Evolutionary conservation across 169 alveolate genomes (phyloP).

Genomic region (Plasmodium cynomolgi): DNA sequence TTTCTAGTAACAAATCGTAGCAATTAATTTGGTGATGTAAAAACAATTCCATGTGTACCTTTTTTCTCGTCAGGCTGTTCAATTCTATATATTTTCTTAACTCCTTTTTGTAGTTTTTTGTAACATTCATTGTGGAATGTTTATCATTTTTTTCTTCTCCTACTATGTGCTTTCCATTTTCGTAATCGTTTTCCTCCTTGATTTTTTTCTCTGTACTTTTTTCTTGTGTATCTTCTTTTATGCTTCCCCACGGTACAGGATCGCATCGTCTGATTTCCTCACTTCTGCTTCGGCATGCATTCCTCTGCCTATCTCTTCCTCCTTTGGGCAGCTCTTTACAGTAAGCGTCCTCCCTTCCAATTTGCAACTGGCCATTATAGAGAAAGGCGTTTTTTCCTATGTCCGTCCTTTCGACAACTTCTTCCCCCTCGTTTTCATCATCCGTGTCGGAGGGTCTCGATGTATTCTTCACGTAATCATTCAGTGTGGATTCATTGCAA

Average conservation of each 20-base stretch:
- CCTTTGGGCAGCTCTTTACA: background rate
- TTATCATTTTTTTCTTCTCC: background rate
- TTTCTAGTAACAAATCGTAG: slow-evolving; percentile 83
- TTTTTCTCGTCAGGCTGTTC: slow-evolving; percentile 22
- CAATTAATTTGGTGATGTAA: slow-evolving; percentile 78
- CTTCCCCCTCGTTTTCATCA: background rate
- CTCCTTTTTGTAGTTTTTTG: background rate
- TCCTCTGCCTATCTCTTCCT: background rate
- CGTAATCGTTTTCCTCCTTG: background rate
- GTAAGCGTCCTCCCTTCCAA: background rate
- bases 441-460: background rate
- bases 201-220: background rate
- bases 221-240: background rate
- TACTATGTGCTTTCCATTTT: background rate
- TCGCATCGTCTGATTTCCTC: background rate
- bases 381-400: background rate
- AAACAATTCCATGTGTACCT: slow-evolving; percentile 52
- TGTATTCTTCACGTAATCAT: background rate
- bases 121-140: background rate
- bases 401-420: background rate
- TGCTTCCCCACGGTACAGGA: background rate
- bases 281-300: background rate
- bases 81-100: slow-evolving; percentile 9
- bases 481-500: background rate
- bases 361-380: background rate